Conservation (phyloP, 2,329 filamentous ascomycete genomes). For the Alternaria sp. region DNA sequence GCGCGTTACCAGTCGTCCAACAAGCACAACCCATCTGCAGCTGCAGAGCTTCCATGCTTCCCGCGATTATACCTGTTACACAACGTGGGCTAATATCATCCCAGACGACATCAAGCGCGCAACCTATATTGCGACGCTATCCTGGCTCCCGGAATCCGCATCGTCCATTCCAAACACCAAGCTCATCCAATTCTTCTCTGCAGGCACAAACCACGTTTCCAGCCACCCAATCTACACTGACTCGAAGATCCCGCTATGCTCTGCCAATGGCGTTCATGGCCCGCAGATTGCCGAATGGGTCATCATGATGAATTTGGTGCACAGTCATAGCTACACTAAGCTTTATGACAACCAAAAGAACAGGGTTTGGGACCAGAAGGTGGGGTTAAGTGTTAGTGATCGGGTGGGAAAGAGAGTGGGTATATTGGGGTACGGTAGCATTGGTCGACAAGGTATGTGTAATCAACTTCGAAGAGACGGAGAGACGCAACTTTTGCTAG, state of each 20-base stretch:
- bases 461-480: background rate
- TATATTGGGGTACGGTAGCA: conserved; percentile 67
- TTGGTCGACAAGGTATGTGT: conserved; percentile 64
- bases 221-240: conserved; percentile 61
- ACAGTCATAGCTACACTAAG: conserved; percentile 60
- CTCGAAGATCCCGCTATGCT: conserved; percentile 61
- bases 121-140: conserved; percentile 58
- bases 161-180: conserved; percentile 50
- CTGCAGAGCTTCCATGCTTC: background rate
- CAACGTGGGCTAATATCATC: background rate
- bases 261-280: conserved; percentile 63
- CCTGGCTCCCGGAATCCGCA: conserved; percentile 51
- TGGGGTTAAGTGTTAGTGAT: conserved; percentile 55
- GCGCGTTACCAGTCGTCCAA: background rate
- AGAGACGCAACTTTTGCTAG: background rate
- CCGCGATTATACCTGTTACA: background rate
- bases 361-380: conserved; percentile 57
- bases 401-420: conserved; percentile 65
- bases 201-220: conserved; percentile 62
- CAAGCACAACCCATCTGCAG: background rate
- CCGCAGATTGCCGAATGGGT: conserved; percentile 73
- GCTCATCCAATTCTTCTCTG: conserved; percentile 64
- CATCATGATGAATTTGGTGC: conserved; percentile 65
- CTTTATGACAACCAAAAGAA: conserved; percentile 65
- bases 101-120: conserved; percentile 50